Conservation (phyloP, 192 early-diverging fungal species). For the Blastocladiella britannica region DNA sequence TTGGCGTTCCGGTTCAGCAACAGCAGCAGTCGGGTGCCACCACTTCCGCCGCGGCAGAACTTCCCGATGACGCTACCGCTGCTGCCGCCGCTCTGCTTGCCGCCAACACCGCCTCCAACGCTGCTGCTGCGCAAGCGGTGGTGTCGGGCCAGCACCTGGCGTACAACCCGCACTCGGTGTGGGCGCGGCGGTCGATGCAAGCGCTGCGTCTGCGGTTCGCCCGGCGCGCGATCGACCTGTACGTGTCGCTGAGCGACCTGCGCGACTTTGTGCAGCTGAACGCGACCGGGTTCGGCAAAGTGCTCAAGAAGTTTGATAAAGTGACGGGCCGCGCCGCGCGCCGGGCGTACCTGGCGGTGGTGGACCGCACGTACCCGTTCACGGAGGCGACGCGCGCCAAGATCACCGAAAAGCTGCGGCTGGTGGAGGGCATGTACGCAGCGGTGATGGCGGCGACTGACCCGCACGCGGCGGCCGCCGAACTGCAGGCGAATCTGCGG, state of each 20-base stretch:
- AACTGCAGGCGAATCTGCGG: conserved; percentile 59
- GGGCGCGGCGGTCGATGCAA: not conserved
- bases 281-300: conserved; percentile 80
- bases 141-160: no score
- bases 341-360: conserved; percentile 9
- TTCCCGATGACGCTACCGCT: conserved; percentile 18
- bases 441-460: conserved; percentile 34
- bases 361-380: conserved; percentile 50
- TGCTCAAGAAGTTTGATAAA: conserved; percentile 68
- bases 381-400: conserved; percentile 31
- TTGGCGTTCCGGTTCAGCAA: conserved; percentile 8
- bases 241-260: conserved; percentile 62
- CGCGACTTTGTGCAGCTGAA: conserved; percentile 76
- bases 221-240: conserved; percentile 40
- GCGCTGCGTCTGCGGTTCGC: not conserved
- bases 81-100: no score
- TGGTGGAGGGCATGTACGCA: conserved; percentile 41
- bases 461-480: conserved; percentile 38
- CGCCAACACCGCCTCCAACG: no score
- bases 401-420: conserved; percentile 39
- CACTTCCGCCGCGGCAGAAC: conserved; percentile 9
- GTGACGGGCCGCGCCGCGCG: not conserved
- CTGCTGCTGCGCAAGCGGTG: no score
- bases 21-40: conserved; percentile 2
- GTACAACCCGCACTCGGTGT: not conserved